Conservation (phyloP, 1,139 yeast genomes). For the Pichia sp. region DNA sequence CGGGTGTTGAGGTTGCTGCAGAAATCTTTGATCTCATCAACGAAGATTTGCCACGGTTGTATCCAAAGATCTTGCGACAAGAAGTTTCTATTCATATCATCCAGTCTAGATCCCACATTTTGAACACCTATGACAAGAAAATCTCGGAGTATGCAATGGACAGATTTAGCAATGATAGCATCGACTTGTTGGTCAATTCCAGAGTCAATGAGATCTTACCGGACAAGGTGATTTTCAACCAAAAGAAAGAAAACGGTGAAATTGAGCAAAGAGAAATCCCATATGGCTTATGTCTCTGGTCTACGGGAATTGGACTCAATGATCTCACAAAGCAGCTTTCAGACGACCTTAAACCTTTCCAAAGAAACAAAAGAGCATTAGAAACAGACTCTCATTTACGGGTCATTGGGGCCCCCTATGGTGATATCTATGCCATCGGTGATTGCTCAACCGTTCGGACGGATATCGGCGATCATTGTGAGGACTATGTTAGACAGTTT, state of each 20-base stretch:
- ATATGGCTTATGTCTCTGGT: slow-evolving; percentile 62
- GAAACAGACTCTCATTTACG: slow-evolving; percentile 65
- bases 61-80: slow-evolving; percentile 55
- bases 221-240: slow-evolving; percentile 51
- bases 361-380: slow-evolving; percentile 55
- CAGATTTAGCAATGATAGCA: slow-evolving; percentile 53
- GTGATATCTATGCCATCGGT: slow-evolving; percentile 64
- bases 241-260: slow-evolving; percentile 33
- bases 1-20: slow-evolving; percentile 68
- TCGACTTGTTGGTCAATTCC: slow-evolving; percentile 55
- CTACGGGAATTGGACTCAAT: slow-evolving; percentile 62
- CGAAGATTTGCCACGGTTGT: slow-evolving; percentile 51
- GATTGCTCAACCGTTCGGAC: slow-evolving; percentile 63
- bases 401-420: slow-evolving; percentile 56
- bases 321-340: slow-evolving; percentile 51
- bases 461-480: slow-evolving; percentile 50
- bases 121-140: slow-evolving; percentile 58
- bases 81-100: slow-evolving; percentile 59
- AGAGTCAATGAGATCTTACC: slow-evolving; percentile 53
- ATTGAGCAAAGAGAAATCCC: slow-evolving; percentile 46
- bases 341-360: slow-evolving; percentile 38
- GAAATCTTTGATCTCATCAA: slow-evolving; percentile 56
- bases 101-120: slow-evolving; percentile 59
- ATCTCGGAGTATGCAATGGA: slow-evolving; percentile 59
- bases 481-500: slow-evolving; percentile 41